phyloP scores from a whole-genome alignment of 2,329 filamentous ascomycete species.

The Fusarium xylarioides region DNA sequence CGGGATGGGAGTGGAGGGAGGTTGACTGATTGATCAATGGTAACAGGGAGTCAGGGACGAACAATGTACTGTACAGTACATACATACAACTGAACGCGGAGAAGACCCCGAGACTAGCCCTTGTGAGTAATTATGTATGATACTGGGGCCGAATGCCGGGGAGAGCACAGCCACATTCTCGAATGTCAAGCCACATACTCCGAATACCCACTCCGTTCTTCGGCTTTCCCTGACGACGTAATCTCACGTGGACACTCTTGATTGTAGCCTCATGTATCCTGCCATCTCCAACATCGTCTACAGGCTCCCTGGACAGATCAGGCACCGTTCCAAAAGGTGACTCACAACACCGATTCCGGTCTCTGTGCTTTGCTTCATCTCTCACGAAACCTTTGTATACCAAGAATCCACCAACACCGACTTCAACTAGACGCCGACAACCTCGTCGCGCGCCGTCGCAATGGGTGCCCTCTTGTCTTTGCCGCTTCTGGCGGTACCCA shows the following conservation, averaged over 20 bases:
- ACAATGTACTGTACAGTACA: not conserved
- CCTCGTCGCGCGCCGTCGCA: constrained; percentile 19
- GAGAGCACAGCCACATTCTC: not conserved
- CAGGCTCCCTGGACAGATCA: not conserved
- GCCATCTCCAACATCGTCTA: constrained; percentile 15
- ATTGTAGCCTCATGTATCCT: constrained; percentile 30
- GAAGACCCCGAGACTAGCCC: constrained; percentile 26
- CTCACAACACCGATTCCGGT: not conserved
- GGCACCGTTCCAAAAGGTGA: not conserved
- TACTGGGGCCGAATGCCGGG: constrained; percentile 6
- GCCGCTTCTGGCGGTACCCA: constrained; percentile 87
- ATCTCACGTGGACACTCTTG: constrained; percentile 40
- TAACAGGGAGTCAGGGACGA: not conserved
- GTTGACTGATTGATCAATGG: constrained; percentile 1
- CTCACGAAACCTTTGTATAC: not conserved
- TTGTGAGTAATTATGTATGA: constrained; percentile 24
- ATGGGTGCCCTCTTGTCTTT: constrained; percentile 96
- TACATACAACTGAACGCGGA: constrained; percentile 26
- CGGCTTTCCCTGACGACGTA: constrained; percentile 31
- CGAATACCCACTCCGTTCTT: not conserved
- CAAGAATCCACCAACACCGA: not conserved
- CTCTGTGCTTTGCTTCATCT: not conserved
- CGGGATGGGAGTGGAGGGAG: not conserved
- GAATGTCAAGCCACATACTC: not conserved
- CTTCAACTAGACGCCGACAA: not conserved